phyloP scores from a whole-genome alignment of 805 yeast genomes.

The Kurtzmaniella cleridarum region DNA sequence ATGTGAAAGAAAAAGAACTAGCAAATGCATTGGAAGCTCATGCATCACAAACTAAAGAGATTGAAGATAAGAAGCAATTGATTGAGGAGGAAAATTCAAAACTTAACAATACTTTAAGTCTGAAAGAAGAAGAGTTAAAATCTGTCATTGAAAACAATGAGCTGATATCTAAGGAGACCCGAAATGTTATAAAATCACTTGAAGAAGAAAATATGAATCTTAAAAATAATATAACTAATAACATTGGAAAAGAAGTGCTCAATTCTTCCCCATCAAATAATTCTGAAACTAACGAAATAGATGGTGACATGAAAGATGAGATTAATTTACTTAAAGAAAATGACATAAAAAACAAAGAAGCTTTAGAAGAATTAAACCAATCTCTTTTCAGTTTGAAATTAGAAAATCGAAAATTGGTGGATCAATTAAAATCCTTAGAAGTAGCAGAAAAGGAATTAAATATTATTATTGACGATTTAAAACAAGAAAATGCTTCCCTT shows the following conservation, averaged over 20 bases:
- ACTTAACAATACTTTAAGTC: constrained; percentile 3
- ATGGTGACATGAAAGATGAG: constrained; percentile 1
- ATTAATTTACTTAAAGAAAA: too few species aligned
- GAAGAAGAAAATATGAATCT: too few species aligned
- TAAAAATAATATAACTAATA: too few species aligned
- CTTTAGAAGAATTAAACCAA: neutral
- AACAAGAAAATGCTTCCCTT: neutral
- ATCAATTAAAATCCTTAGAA: neutral
- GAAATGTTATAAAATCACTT: too few species aligned
- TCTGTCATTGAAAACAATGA: constrained; percentile 1
- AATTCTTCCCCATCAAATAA: too few species aligned
- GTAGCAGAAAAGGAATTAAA: neutral
- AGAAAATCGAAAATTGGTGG: neutral
- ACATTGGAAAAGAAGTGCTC: too few species aligned
- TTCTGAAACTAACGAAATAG: neutral
- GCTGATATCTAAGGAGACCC: constrained; percentile 18
- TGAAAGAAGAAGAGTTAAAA: constrained; percentile 5
- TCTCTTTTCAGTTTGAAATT: neutral
- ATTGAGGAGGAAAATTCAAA: constrained; percentile 4
- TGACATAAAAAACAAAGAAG: too few species aligned
- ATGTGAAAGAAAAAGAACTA: neutral
- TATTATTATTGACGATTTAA: constrained; percentile 1
- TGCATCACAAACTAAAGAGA: neutral
- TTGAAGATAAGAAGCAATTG: neutral
- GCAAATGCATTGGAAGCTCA: too few species aligned